phyloP scores from a whole-genome alignment of 768 basidiomycete species.

The Rhodotorula diobovata region DNA sequence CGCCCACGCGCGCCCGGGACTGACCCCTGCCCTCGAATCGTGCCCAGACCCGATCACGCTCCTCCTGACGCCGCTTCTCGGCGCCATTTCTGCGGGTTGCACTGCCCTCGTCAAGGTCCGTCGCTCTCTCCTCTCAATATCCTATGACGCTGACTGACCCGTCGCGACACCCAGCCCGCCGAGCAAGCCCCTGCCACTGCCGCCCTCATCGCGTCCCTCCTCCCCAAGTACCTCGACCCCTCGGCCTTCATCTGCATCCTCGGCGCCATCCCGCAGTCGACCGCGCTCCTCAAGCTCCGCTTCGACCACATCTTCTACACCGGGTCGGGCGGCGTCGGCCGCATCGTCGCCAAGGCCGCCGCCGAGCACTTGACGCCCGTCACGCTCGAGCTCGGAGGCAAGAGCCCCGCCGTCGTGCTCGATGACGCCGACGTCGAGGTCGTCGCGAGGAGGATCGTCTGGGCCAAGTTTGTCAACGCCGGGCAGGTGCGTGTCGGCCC shows the following conservation, averaged over 20 bases:
- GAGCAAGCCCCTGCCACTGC: constrained; percentile 61
- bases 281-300: constrained; percentile 17
- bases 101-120: constrained; percentile 59
- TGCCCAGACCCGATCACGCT: constrained; percentile 64
- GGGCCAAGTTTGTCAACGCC: constrained; percentile 72
- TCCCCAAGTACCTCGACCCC: constrained; percentile 70
- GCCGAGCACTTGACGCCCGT: constrained; percentile 71
- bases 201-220: constrained; percentile 60
- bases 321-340: constrained; percentile 59
- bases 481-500: constrained; percentile 49
- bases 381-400: constrained; percentile 54
- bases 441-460: constrained; percentile 67
- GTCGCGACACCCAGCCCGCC: constrained; percentile 59
- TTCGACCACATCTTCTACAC: constrained; percentile 59
- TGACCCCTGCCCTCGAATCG: background rate
- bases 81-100: constrained; percentile 75
- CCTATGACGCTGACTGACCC: constrained; percentile 36
- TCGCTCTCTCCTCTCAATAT: no score
- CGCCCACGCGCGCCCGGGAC: no score
- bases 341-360: constrained; percentile 66
- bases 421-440: constrained; percentile 54
- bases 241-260: constrained; percentile 32
- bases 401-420: constrained; percentile 54
- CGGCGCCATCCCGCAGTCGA: constrained; percentile 13
- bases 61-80: constrained; percentile 58